Percentiles rank a stretch among this genome's conserved stretches.
Evolutionary conservation across 768 basidiomycete species (phyloP).

Genomic region (Termitomyces heimii): DNA sequence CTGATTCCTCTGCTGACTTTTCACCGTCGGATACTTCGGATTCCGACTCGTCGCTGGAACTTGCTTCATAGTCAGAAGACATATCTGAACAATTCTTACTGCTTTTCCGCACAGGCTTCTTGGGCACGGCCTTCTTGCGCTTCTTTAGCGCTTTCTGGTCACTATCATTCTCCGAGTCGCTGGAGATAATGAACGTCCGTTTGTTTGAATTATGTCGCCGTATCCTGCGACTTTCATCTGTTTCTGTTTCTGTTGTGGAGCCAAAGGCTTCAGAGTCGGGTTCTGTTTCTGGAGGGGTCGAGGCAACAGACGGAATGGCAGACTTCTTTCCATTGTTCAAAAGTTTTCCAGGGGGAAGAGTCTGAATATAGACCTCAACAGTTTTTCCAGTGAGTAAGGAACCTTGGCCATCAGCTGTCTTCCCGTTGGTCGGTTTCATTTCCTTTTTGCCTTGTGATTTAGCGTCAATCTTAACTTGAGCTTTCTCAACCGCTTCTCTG

Average conservation of each 20-base stretch:
- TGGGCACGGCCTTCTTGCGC: slow-evolving; percentile 16
- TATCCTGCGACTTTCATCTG: slow-evolving; percentile 29
- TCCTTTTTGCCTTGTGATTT: slow-evolving; percentile 2
- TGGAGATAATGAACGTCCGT: slow-evolving; percentile 43
- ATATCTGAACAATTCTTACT: slow-evolving; percentile 18
- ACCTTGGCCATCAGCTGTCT: not conserved
- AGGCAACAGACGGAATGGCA: slow-evolving; percentile 25
- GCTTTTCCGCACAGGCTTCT: slow-evolving; percentile 17
- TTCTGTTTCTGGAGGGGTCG: slow-evolving; percentile 29
- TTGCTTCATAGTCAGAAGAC: slow-evolving; percentile 38
- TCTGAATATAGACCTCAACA: slow-evolving; percentile 55
- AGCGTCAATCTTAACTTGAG: slow-evolving; percentile 9
- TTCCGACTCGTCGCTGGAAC: slow-evolving; percentile 20
- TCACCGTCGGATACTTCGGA: slow-evolving; percentile 27
- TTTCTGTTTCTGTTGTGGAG: slow-evolving; percentile 26
- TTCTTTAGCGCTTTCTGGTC: slow-evolving; percentile 22
- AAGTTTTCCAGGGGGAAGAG: slow-evolving; percentile 16
- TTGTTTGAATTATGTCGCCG: slow-evolving; percentile 33
- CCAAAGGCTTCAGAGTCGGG: slow-evolving; percentile 25
- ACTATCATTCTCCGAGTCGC: slow-evolving; percentile 42
- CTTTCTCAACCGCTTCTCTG: slow-evolving; percentile 49
- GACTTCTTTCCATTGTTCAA: slow-evolving; percentile 17
- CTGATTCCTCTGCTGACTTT: slow-evolving; percentile 18
- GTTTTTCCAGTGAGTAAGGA: slow-evolving; percentile 9
- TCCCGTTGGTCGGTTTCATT: slow-evolving; percentile 12